Conservation (phyloP, 345 rosid species). For the Boechera divaricarpa region DNA sequence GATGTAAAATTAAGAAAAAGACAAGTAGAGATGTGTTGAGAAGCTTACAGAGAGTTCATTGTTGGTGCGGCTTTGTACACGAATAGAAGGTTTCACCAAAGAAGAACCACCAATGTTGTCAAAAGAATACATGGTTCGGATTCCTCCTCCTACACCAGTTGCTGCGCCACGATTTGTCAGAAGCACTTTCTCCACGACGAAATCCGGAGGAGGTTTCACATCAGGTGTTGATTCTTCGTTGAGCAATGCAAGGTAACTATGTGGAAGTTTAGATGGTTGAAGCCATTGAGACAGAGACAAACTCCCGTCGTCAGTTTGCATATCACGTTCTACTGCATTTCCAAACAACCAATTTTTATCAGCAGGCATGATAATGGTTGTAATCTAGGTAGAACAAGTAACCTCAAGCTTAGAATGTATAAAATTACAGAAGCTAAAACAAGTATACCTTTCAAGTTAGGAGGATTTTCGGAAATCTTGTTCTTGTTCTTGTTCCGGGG, state of each 20-base stretch:
- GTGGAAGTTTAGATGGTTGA: constrained; percentile 42
- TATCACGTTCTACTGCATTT: constrained; percentile 38
- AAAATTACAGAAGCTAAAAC: not conserved
- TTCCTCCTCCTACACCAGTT: not conserved
- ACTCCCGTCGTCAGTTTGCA: not conserved
- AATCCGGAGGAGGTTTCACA: constrained; percentile 18
- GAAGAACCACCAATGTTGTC: constrained; percentile 14
- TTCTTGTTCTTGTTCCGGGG: constrained; percentile 2
- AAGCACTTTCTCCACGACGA: constrained; percentile 24
- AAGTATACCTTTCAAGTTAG: constrained; percentile 46
- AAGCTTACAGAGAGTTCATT: constrained; percentile 21
- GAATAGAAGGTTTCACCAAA: constrained; percentile 39
- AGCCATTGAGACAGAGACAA: constrained; percentile 41
- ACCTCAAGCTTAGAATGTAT: not conserved
- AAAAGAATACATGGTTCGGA: constrained; percentile 12
- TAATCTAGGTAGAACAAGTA: constrained; percentile 3
- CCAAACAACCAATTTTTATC: not conserved
- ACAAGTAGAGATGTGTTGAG: not conserved
- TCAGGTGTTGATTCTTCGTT: constrained; percentile 31
- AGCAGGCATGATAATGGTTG: not conserved
- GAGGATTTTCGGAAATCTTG: constrained; percentile 5
- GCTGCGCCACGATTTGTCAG: constrained; percentile 2
- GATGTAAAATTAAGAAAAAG: not conserved
- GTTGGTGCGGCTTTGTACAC: constrained; percentile 26
- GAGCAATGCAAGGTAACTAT: constrained; percentile 41